Conservation (phyloP, 108 stramenopile species). For the Pseudonitzschia pungens region DNA sequence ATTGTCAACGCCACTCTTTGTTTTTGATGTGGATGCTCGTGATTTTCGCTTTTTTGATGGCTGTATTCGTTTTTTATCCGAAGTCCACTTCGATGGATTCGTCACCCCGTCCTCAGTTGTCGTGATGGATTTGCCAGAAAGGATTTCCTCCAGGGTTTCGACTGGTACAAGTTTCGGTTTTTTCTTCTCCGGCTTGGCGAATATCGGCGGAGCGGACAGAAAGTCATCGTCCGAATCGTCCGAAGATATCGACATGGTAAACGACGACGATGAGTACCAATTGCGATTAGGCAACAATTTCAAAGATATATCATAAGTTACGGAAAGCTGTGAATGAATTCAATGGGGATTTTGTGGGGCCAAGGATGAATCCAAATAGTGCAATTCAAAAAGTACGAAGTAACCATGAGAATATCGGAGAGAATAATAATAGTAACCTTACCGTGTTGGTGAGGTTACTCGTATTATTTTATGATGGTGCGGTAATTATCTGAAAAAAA, state of each 20-base stretch:
- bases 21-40: neutral
- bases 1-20: neutral
- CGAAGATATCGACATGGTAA: neutral
- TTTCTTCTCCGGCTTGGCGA: neutral
- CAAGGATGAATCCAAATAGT: too few relatives aligned
- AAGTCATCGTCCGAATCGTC: constrained; percentile 9
- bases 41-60: neutral
- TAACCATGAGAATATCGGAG: too few relatives aligned
- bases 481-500: too few relatives aligned
- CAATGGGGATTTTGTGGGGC: neutral
- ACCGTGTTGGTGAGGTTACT: too few relatives aligned
- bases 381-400: too few relatives aligned
- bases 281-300: too few relatives aligned
- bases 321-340: neutral
- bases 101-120: neutral
- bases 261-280: neutral
- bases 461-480: too few relatives aligned
- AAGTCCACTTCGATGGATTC: neutral
- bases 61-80: neutral
- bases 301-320: neutral
- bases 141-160: neutral
- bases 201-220: neutral
- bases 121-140: neutral
- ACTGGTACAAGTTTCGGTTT: neutral
- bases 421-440: too few relatives aligned